Evolutionary conservation across 73 alveolate genomes (phyloP), one percentile per base, ranked within the genome.

Genomic region (Stentor coeruleus): DNA sequence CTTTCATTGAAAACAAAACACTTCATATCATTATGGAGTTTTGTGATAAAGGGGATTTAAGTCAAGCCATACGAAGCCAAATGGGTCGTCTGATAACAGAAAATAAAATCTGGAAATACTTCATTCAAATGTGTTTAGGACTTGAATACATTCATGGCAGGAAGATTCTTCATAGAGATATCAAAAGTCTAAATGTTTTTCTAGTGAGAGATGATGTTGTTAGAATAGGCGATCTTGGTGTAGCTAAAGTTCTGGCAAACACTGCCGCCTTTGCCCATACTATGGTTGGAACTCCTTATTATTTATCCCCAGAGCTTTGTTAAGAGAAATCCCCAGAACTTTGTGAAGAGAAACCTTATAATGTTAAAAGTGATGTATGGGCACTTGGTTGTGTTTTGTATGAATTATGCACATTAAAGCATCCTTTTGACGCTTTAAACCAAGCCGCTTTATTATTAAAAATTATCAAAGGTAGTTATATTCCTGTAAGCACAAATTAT

Each of bases 11-110:
- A 83, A 99, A 97, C 66, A 82, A 93, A 55, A 95, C 93, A 79
- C 88, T 95, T 20, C 94, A 95, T 84, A 96, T 97, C 33, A 99
- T 97, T 72, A 97, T 97, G 99, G 93, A 93, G 15, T 96, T 93
- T 85, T 97, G 99, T 83, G 99, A 97, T 84, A 98, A 98, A 77
- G 99, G 99, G 11, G 99, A 97, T 81, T 96, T 97, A 87, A 94
- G 94, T 81, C 83, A 96, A 42, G 96, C 92, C 90, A 97, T 97
- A 59, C 87, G 95, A 83, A 91, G 88, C 39, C 92, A 94, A 59
- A 95, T 95, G 82, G 98, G 98, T 35, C 93, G 93, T 82, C 81
- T 92, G 81, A 96, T 97, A 82, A 88, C 97, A 0, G 99, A 97
- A 84, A 89, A 85, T 57, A 76, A 91, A 75, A 95, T 97, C 76